Conservation (phyloP, 768 basidiomycete species). For the Inosperma sp. region DNA sequence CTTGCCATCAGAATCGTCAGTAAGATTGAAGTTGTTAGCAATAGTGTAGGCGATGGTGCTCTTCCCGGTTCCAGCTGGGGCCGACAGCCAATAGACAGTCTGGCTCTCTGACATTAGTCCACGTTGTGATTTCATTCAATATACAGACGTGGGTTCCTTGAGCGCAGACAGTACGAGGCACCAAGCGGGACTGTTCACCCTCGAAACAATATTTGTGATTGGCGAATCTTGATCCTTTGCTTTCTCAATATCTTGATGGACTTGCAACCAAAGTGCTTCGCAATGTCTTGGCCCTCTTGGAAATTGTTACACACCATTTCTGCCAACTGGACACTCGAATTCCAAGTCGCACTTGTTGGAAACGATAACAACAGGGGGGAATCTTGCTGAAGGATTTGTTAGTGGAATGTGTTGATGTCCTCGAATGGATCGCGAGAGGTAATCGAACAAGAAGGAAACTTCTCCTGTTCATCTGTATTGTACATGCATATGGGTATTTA, state of each 20-base stretch:
- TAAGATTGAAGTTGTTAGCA: slow-evolving; percentile 6
- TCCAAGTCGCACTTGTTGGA: slow-evolving; percentile 98
- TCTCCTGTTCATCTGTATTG: slow-evolving; percentile 99
- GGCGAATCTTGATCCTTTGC: slow-evolving; percentile 74
- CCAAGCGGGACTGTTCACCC: not conserved
- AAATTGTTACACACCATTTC: slow-evolving; percentile 64
- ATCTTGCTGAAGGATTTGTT: slow-evolving; percentile 92
- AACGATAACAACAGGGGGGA: slow-evolving; percentile 93
- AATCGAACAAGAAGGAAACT: slow-evolving; percentile 94
- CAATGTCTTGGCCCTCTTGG: slow-evolving; percentile 94
- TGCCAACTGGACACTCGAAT: slow-evolving; percentile 93
- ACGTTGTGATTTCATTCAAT: slow-evolving; percentile 10
- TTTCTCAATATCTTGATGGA: slow-evolving; percentile 97
- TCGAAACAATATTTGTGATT: not conserved
- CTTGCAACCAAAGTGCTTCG: slow-evolving; percentile 89
- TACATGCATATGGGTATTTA: slow-evolving; percentile 87
- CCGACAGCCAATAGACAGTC: no score
- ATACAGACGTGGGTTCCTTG: slow-evolving; percentile 18
- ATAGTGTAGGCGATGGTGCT: slow-evolving; percentile 22
- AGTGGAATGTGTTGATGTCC: slow-evolving; percentile 93
- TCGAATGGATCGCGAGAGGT: slow-evolving; percentile 98
- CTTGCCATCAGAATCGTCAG: not conserved
- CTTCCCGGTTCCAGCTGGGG: slow-evolving; percentile 16
- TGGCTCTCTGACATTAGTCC: slow-evolving; percentile 14
- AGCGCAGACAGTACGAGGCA: slow-evolving; percentile 13